Percentiles rank a stretch among this genome's conserved stretches.
These are phyloP conservation scores for Collybia nuda DNA, from an alignment of 768 basidiomycete genomes.

Conservation along the genomic window DNA sequence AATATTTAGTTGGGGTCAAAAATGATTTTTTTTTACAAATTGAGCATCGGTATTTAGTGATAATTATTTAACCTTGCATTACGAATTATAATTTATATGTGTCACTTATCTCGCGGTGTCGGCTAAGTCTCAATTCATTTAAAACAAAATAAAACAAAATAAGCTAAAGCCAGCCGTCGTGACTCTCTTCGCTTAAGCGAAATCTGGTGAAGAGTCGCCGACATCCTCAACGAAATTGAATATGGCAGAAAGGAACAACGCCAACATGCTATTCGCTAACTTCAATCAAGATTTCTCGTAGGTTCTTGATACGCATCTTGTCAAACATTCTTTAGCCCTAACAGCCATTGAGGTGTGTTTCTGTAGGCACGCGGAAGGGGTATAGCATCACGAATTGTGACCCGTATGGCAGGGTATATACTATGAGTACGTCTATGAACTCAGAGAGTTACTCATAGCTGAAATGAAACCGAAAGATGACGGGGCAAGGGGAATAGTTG, in stretches of 20 bases:
- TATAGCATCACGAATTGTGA: constrained; percentile 98
- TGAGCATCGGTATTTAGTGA: too few species aligned
- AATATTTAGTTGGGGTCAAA: too few species aligned
- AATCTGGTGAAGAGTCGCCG: not conserved
- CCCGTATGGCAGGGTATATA: constrained; percentile 94
- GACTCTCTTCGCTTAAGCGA: not conserved
- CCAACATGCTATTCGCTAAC: constrained; percentile 79
- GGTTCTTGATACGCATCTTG: constrained; percentile 20
- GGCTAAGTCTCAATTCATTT: too few species aligned
- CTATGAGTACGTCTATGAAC: constrained; percentile 71
- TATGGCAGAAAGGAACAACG: constrained; percentile 41
- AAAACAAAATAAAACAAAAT: too few species aligned
- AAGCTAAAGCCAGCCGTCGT: too few species aligned
- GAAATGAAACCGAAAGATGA: constrained; percentile 54
- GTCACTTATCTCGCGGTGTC: too few species aligned
- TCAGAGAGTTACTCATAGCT: not conserved
- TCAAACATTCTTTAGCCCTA: not conserved
- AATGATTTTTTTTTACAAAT: too few species aligned
- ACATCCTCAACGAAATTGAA: not conserved
- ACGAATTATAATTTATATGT: too few species aligned
- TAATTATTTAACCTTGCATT: too few species aligned
- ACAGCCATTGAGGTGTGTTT: constrained; percentile 64
- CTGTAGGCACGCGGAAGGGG: constrained; percentile 92
- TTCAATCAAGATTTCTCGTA: constrained; percentile 99
- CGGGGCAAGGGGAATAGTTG: constrained; percentile 93